Conservation (phyloP, 345 rosid species). For the Eucalyptus sp. region DNA sequence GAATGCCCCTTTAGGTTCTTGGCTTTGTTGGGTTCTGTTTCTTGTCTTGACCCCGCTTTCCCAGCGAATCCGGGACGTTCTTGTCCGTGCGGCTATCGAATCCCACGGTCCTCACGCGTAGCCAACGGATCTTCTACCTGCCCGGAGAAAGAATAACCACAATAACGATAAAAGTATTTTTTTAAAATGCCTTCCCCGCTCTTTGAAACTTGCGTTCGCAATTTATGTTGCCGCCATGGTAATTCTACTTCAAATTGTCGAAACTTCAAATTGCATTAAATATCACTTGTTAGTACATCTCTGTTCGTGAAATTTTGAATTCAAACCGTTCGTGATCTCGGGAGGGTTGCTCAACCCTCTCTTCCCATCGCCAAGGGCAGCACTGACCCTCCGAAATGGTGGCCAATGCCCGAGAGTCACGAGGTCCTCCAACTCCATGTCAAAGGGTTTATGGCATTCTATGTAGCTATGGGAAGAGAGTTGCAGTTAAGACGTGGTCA, state of each 20-base stretch:
- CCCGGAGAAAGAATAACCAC: background rate
- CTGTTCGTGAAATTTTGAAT: rapidly evolving
- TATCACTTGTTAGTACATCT: rapidly evolving
- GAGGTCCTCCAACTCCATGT: background rate
- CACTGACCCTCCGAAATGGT: background rate
- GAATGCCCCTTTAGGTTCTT: background rate
- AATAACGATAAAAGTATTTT: rapidly evolving
- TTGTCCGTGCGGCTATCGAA: background rate
- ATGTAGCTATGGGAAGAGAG: background rate
- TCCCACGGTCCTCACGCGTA: background rate
- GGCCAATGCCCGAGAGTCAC: background rate
- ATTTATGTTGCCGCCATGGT: background rate
- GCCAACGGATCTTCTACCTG: background rate
- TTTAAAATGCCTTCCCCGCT: background rate
- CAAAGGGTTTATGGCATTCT: background rate
- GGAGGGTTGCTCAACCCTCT: background rate
- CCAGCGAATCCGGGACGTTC: background rate
- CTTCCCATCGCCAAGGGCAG: rapidly evolving
- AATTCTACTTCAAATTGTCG: background rate
- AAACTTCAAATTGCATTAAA: background rate
- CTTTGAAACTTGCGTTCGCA: background rate
- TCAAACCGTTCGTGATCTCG: rapidly evolving
- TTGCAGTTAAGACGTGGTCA: background rate
- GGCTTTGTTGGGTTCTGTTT: rapidly evolving
- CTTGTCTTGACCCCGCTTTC: background rate